These are phyloP conservation scores for Penicillium flavigenum DNA, from an alignment of 495 filamentous ascomycete species.

Conservation along the genomic window DNA sequence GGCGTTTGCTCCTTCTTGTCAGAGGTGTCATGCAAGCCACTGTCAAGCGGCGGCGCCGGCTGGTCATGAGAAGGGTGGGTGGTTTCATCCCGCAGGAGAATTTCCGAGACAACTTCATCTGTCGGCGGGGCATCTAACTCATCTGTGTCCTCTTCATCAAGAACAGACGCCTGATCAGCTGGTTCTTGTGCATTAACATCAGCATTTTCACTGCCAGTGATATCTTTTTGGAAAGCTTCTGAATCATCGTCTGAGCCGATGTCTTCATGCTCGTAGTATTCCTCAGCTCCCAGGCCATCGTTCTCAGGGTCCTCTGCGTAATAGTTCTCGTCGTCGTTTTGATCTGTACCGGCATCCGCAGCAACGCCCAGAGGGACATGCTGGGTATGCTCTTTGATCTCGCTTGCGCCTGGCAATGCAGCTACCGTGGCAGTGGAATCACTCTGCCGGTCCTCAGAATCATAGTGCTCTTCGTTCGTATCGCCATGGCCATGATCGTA, in stretches of 20 bases:
- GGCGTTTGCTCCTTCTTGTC: conserved; percentile 18
- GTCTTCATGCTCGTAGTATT: conserved; percentile 17
- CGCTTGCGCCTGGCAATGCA: conserved; percentile 17
- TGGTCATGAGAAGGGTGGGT: conserved; percentile 21
- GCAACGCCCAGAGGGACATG: conserved; percentile 17
- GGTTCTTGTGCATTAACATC: conserved; percentile 4
- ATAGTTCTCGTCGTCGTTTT: conserved; percentile 13
- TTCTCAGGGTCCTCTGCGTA: conserved; percentile 15
- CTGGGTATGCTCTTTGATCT: conserved; percentile 18
- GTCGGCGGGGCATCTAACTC: conserved; percentile 22
- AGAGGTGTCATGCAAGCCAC: conserved; percentile 11
- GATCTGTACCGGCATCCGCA: not conserved
- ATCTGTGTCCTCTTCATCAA: conserved; percentile 18
- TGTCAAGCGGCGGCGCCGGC: conserved; percentile 19
- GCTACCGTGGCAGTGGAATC: conserved; percentile 37
- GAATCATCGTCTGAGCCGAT: conserved; percentile 6
- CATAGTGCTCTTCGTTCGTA: conserved; percentile 22
- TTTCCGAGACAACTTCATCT: conserved; percentile 22
- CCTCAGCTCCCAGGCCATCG: conserved; percentile 10
- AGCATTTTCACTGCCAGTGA: conserved; percentile 20
- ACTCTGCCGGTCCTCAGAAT: conserved; percentile 32
- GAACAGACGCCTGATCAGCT: conserved; percentile 9
- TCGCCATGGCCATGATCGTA: conserved; percentile 10
- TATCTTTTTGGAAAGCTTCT: conserved; percentile 20
- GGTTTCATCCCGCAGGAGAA: conserved; percentile 18